Base-by-base conservation (phyloP, 2,329 filamentous ascomycete species). In the Botrytis pseudocinerea region DNA sequence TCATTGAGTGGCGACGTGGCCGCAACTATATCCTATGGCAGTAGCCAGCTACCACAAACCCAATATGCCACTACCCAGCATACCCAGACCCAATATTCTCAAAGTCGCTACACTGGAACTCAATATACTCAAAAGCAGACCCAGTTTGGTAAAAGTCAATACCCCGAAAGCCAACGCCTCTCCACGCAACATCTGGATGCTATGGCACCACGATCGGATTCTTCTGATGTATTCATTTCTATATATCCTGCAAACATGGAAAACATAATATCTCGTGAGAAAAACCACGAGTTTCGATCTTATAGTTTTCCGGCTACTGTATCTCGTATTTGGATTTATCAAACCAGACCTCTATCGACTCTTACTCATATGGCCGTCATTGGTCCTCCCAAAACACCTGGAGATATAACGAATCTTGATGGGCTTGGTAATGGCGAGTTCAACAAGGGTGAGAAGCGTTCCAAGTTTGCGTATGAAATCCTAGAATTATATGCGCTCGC, bases 261-360 rank as follows among this genome's bases (percentile, higher is more conserved):
- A 10, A 80, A 83, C 20, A 87, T 92, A 48, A 76, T 86, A 16
- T 80, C 83, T 16, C 85, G 88, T 2, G 82, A 80, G 4, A 86
- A 87, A 71, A 83, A 88, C 71, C 85, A 90, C 77, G 84, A 91
- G 70, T 87, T 87, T 73, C 84, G 89, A 61, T 81, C 82, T 25
- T 90, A 87, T 82, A 85, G 83, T 66, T 85, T 92, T 35, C 87
- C 88, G 2, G 78, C 82, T 4, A 83, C 85, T 25, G 87, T 90
- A 8, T 83, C 81, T 28, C 88, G 90, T n/a, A 84, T 91, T 76
- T 92, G 90, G 90, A 83, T 92, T 25, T 89, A 90, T 76, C 83
- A 84, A 25, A 87, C 83, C 25, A 81, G 78, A 46, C 86, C 84
- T 0, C 78, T 80, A 16, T 83, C 81, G n/a, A 81, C 86, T 72